Evolutionary conservation across 441 rosid species (phyloP).

Genomic region (Populus hybrid): DNA sequence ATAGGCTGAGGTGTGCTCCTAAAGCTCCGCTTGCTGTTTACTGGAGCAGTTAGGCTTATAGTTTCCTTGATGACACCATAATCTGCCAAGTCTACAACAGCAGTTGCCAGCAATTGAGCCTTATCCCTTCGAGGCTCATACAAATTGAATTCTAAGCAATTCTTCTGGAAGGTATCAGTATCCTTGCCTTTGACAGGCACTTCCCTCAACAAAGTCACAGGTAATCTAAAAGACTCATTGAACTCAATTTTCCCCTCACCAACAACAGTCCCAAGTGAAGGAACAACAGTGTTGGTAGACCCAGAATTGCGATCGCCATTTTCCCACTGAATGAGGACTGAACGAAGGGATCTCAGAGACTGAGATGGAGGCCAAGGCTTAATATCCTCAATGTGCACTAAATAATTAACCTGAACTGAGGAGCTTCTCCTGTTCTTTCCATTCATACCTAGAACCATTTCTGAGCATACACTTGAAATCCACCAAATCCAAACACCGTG

Average conservation of each 20-base stretch:
- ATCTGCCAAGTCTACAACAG: constrained; percentile 72
- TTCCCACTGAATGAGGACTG: constrained; percentile 90
- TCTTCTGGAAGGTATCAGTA: constrained; percentile 56
- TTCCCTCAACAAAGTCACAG: constrained; percentile 64
- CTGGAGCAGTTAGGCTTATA: constrained; percentile 47
- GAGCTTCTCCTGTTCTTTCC: constrained; percentile 58
- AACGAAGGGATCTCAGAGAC: constrained; percentile 77
- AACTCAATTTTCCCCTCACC: constrained; percentile 93
- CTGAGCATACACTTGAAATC: constrained; percentile 15
- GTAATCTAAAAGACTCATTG: constrained; percentile 75
- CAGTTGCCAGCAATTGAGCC: constrained; percentile 73
- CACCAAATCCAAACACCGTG: not conserved
- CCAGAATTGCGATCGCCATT: constrained; percentile 73
- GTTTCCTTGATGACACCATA: constrained; percentile 58
- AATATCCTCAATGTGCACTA: constrained; percentile 75
- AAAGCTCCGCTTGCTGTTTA: constrained; percentile 78
- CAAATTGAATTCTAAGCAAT: constrained; percentile 67
- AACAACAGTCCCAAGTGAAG: constrained; percentile 66
- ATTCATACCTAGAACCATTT: constrained; percentile 66
- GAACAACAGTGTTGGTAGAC: constrained; percentile 60
- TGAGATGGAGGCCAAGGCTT: constrained; percentile 99
- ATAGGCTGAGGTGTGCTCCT: constrained; percentile 78
- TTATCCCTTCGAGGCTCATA: constrained; percentile 91
- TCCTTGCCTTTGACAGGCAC: constrained; percentile 51
- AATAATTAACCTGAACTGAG: constrained; percentile 54